A percentile compares a stretch with the other conserved stretches of the same genome.
Conservation (phyloP, 140 eudicot species). For the Oenanthe javanica region DNA sequence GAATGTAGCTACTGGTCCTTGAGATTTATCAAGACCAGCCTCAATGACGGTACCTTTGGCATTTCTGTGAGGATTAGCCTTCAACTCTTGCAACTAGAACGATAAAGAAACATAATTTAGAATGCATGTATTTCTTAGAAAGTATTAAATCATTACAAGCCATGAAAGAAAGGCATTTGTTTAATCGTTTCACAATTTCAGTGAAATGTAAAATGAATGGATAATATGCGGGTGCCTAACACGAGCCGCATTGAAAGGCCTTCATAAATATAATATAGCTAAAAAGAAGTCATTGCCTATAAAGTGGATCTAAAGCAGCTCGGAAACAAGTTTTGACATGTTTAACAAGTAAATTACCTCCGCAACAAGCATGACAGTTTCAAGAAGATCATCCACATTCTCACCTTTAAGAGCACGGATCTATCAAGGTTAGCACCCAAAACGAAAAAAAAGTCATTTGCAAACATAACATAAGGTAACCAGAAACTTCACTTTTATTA, state of each 20-base stretch:
- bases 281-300: neutral
- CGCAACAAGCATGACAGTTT: conserved; percentile 93
- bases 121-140: neutral
- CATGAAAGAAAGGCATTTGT: neutral
- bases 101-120: neutral
- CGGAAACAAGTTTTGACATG: neutral
- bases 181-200: neutral
- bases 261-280: neutral
- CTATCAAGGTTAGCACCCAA: conserved; percentile 29
- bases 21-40: conserved; percentile 95
- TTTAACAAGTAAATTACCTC: conserved; percentile 45
- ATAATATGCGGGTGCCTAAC: neutral
- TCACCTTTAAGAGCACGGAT: conserved; percentile 92
- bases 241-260: neutral
- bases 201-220: neutral
- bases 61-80: conserved; percentile 88
- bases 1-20: conserved; percentile 93
- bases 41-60: conserved; percentile 97
- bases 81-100: conserved; percentile 78
- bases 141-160: neutral
- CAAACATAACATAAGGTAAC: no score
- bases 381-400: conserved; percentile 85
- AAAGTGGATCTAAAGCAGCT: neutral
- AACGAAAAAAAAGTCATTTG: neutral
- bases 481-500: neutral